Evolutionary conservation across 371 early-diverging fungal species (phyloP), one percentile per base, ranked within the genome.

Genomic region (Rhizopus sp.): DNA sequence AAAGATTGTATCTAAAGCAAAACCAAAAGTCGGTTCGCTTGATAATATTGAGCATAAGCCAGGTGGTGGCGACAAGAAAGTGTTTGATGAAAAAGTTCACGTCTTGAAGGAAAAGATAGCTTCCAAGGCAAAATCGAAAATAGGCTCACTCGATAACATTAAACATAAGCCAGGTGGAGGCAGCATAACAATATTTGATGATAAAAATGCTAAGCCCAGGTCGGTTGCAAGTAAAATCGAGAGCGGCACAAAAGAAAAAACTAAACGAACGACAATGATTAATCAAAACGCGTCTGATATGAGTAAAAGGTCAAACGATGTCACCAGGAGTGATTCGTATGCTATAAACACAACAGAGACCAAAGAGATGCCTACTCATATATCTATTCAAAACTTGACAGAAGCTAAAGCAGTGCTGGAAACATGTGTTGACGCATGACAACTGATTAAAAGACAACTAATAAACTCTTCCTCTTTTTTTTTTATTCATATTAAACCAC

Each of bases 151-250:
- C 23, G 63, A 66, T 9, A 66, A 66, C 8, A 46, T 63, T 12
- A 66, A 66, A 16, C 67, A 66, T 35, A 66, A 63, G 10, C 59
- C 63, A 7, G 55, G 59, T 0, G 57, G 62, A 16, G 62, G 58
- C 13, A 41, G 51, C 4, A 47, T 13, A 16, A 47, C 51, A n/a
- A 53, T 66, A 3, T 66, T 62, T 15, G 50, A 60, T 38, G 59
- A 54, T 8, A 53, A 53, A n/a, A 16, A 15, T 15, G 44, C 13
- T 7, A 42, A 42, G 16, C 44, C 17, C 13, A 37, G 5, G 38
- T 10, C 13, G 38, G 13, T 37, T 37, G 13, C 38, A 37, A 37
- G 38, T 37, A 37, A 37, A 13, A 37, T 37, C 7, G 38, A 13
- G 13, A 37, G 38, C 13, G 38, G 13, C 38, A 37, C 6, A 10